A percentile compares a stretch with the other conserved stretches of the same genome.
These are phyloP conservation scores for Penicillium sp. DNA, from an alignment of 2,329 filamentous ascomycete genomes.

Conservation along the genomic window DNA sequence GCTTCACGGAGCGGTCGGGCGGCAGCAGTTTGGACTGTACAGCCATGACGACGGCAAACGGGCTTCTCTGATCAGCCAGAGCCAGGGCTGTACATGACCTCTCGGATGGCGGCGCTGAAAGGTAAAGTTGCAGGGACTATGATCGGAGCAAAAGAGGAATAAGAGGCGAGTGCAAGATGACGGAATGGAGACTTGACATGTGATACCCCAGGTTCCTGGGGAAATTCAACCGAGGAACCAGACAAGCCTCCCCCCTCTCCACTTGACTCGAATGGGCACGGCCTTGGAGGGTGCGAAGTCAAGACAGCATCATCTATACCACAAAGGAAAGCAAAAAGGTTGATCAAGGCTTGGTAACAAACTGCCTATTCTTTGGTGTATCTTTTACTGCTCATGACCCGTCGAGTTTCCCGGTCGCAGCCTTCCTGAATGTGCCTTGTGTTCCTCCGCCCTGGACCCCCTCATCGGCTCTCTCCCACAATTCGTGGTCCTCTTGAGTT, in stretches of 20 bases:
- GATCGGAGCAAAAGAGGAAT: background rate
- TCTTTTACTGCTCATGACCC: background rate
- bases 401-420: background rate
- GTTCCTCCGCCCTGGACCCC: constrained; percentile 13
- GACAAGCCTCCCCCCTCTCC: background rate
- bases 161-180: constrained; percentile 3
- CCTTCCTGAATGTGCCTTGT: constrained; percentile 4
- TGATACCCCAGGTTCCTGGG: constrained; percentile 21
- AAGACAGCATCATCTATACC: too few relatives aligned
- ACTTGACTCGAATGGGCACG: background rate
- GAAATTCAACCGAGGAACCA: constrained; percentile 17
- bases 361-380: background rate
- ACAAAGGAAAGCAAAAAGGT: too few relatives aligned
- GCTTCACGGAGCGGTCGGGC: constrained; percentile 59
- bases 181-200: constrained; percentile 14
- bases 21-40: constrained; percentile 66
- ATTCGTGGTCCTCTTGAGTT: constrained; percentile 4
- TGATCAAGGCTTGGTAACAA: too few relatives aligned
- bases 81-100: constrained; percentile 15
- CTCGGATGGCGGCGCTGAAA: background rate
- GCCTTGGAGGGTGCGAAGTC: too few relatives aligned
- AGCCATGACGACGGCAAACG: constrained; percentile 52
- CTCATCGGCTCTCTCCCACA: constrained; percentile 17
- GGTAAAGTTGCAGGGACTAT: background rate
- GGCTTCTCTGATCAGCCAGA: constrained; percentile 18